Conservation (phyloP, 306 rosid genomes). For the Cucumis hystrix region DNA sequence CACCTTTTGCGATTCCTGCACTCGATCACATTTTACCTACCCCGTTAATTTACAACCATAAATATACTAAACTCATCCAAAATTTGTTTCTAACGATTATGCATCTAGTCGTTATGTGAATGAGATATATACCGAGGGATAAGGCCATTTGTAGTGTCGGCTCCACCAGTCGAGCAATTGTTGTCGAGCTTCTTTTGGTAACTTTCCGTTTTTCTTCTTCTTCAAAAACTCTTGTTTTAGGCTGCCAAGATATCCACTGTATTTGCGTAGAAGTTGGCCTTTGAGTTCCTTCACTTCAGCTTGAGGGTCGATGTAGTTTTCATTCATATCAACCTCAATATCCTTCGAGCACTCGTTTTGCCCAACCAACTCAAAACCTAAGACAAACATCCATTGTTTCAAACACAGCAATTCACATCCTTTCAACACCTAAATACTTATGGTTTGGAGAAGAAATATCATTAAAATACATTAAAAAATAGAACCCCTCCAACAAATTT, state of each 20-base stretch:
- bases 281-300: slow-evolving; percentile 32
- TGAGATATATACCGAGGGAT: slow-evolving; percentile 19
- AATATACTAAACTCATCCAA: neutral
- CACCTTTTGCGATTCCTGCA: slow-evolving; percentile 35
- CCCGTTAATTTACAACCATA: neutral
- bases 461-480: too few relatives aligned
- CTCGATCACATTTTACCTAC: neutral
- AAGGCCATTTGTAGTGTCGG: slow-evolving; percentile 35
- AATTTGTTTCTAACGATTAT: neutral
- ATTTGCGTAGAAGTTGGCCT: slow-evolving; percentile 30
- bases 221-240: slow-evolving; percentile 36
- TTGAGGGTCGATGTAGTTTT: slow-evolving; percentile 20
- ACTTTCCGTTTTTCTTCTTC: slow-evolving; percentile 40
- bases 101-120: neutral
- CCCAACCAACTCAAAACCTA: slow-evolving; percentile 13
- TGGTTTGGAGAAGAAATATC: too few relatives aligned
- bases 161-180: slow-evolving; percentile 37
- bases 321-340: slow-evolving; percentile 12
- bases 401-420: neutral
- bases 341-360: slow-evolving; percentile 15
- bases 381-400: neutral
- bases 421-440: too few relatives aligned
- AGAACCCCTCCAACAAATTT: too few relatives aligned
- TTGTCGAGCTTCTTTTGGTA: slow-evolving; percentile 41
- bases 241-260: slow-evolving; percentile 30